Evolutionary conservation across 116 monocot genomes (phyloP).

Genomic region (Zostera marina): DNA sequence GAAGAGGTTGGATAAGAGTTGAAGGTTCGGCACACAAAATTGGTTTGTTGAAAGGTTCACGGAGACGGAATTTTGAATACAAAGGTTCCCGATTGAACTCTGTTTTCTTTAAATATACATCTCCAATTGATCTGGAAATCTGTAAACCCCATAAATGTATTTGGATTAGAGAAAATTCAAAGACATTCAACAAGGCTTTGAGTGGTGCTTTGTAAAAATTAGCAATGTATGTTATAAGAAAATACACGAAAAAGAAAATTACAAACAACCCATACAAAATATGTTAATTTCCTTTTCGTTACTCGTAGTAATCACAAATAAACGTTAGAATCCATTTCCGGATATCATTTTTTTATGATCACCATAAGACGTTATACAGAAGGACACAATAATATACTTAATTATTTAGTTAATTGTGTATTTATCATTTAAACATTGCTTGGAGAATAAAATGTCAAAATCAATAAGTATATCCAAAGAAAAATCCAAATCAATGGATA

Average conservation of each 20-base stretch:
- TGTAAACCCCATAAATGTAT: conserved; percentile 8
- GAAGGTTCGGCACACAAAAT: conserved; percentile 54
- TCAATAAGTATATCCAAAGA: no score
- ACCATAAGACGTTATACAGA: no score
- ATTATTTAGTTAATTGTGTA: no score
- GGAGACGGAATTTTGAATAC: conserved; percentile 40
- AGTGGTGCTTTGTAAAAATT: background rate
- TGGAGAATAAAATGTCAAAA: no score
- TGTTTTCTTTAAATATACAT: conserved; percentile 39
- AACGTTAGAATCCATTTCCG: no score
- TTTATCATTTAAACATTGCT: no score
- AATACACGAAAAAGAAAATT: background rate
- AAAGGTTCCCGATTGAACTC: conserved; percentile 48
- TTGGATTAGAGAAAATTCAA: background rate
- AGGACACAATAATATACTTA: no score
- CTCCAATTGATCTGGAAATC: conserved; percentile 51
- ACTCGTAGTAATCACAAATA: no score
- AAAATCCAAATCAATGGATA: no score
- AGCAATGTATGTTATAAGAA: background rate
- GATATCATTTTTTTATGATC: no score
- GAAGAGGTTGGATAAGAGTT: conserved; percentile 24
- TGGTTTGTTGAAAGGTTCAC: conserved; percentile 35
- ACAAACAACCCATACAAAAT: no score
- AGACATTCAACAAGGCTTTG: background rate
- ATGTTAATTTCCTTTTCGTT: no score